A percentile compares a stretch with the other conserved stretches of the same genome.
Conservation (phyloP, 768 basidiomycete genomes). For the Peribolospora baueri region DNA sequence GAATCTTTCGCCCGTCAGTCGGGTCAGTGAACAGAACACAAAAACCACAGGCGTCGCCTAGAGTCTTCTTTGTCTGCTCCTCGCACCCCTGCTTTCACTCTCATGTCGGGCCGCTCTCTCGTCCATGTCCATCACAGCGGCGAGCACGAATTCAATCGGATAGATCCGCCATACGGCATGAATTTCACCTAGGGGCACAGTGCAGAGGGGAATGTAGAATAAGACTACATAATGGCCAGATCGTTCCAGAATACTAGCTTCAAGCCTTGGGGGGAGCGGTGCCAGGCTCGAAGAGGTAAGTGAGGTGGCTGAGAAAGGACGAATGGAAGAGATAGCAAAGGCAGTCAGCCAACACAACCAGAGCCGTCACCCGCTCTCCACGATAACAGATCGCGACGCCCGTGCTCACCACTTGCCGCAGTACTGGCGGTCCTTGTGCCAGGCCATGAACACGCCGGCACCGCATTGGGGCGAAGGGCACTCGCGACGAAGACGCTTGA, state of each 20-base stretch:
- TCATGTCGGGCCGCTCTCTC: too few species aligned
- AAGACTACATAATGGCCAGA: not conserved
- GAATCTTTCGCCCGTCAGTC: too few species aligned
- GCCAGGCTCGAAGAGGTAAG: constrained; percentile 15
- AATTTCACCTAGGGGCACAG: not conserved
- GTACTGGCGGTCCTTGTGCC: constrained; percentile 94
- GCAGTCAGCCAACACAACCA: not conserved
- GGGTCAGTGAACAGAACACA: too few species aligned
- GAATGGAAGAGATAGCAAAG: not conserved
- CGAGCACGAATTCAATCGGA: too few species aligned
- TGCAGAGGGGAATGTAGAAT: not conserved
- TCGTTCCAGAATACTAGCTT: not conserved
- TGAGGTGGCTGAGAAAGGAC: constrained; percentile 16
- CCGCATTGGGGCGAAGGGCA: constrained; percentile 36
- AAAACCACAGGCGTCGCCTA: too few species aligned
- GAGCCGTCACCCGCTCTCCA: not conserved
- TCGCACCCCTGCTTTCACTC: too few species aligned
- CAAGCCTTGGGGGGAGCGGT: constrained; percentile 9
- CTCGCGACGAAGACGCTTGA: constrained; percentile 95
- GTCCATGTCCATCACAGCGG: too few species aligned
- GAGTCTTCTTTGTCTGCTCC: too few species aligned
- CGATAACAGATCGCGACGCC: not conserved
- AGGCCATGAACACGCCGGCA: constrained; percentile 59
- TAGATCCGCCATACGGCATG: too few species aligned
- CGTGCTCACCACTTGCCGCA: constrained; percentile 34